Base-by-base conservation (phyloP, 2,329 filamentous ascomycete genomes). In the Ceratocystis papillata region DNA sequence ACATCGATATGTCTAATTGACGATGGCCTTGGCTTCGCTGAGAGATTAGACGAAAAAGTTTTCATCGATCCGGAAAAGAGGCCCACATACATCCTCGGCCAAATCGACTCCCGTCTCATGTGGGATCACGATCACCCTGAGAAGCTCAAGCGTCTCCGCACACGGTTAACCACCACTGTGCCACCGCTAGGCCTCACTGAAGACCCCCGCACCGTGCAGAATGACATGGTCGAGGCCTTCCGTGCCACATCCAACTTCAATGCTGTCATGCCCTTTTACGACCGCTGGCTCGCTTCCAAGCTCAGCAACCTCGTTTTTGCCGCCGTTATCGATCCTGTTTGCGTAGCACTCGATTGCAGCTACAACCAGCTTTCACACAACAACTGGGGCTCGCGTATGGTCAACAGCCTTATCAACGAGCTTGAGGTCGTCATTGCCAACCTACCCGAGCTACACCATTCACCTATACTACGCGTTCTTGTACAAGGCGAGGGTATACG, bases 21-120 rank as follows among this genome's bases (percentile, higher is more conserved):
- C 66, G 89, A 93, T 69, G 90, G 92, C 0, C 83, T 97, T 75
- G 93, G 94, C 0, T 78, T 90, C 1, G 79, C 90, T n/a, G 91
- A 97, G 62, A 81, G 86, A 62, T 80, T 96, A 50, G 90, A 90
- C 71, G 75, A 80, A 44, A 75, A 81, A 10, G 74, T 95, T 33
- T 96, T 96, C 70, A 80, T 83, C 0, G 82, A 92, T 68, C 79
- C 82, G 0, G 73, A 76, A 0, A 78, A 77, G 0, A 81, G 88
- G 30, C 94, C 94, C 1, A 84, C 83, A 65, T 96, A 95, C 71
- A 79, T 96, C 67, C 73, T 91, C 33, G 90, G 89, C 7, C 79
- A 84, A 67, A 78, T 81, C 73, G 77, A 74, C n/a, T 77, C 82
- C 67, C 74, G 76, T 0, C 69, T 86, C 3, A 75, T 70, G 2